Percentiles rank a stretch among this genome's conserved stretches.
phyloP scores from a whole-genome alignment of 192 early-diverging fungal genomes.

The Borealophlyctis nickersoniae region DNA sequence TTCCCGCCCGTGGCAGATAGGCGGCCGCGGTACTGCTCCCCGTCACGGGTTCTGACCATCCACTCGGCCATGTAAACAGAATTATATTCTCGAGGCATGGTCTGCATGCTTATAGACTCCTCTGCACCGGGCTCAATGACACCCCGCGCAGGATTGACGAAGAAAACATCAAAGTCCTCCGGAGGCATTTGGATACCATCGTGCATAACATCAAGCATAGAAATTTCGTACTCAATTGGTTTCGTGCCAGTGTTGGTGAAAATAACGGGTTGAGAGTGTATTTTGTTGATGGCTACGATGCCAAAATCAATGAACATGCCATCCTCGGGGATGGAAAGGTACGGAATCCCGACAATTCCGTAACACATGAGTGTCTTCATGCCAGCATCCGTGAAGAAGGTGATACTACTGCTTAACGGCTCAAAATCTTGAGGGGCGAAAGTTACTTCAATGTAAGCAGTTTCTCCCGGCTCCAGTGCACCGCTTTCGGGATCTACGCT shows the following conservation, averaged over 20 bases:
- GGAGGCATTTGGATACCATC: conserved; percentile 32
- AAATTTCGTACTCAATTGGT: conserved; percentile 51
- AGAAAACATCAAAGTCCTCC: conserved; percentile 60
- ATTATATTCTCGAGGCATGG: conserved; percentile 51
- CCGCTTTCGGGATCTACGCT: conserved; percentile 39
- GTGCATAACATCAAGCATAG: conserved; percentile 32
- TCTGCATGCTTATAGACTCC: conserved; percentile 33
- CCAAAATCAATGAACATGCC: conserved; percentile 48
- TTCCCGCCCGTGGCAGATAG: conserved; percentile 49
- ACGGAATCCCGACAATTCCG: conserved; percentile 62
- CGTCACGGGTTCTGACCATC: conserved; percentile 47
- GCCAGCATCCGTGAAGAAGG: conserved; percentile 58
- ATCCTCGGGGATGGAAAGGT: conserved; percentile 45
- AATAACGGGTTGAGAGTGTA: conserved; percentile 35
- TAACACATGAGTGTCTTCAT: conserved; percentile 48
- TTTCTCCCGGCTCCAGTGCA: conserved; percentile 42
- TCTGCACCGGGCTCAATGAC: conserved; percentile 37
- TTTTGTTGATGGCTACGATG: conserved; percentile 50
- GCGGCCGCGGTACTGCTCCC: conserved; percentile 50
- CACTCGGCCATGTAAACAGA: conserved; percentile 41
- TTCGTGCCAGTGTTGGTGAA: conserved; percentile 52
- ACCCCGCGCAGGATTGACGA: conserved; percentile 48
- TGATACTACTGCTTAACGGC: conserved; percentile 36
- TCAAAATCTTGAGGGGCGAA: conserved; percentile 49
- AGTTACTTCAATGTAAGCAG: conserved; percentile 39